Evolutionary conservation across 371 early-diverging fungal genomes (phyloP).

Genomic region (Caulochytrium protostelioides): DNA sequence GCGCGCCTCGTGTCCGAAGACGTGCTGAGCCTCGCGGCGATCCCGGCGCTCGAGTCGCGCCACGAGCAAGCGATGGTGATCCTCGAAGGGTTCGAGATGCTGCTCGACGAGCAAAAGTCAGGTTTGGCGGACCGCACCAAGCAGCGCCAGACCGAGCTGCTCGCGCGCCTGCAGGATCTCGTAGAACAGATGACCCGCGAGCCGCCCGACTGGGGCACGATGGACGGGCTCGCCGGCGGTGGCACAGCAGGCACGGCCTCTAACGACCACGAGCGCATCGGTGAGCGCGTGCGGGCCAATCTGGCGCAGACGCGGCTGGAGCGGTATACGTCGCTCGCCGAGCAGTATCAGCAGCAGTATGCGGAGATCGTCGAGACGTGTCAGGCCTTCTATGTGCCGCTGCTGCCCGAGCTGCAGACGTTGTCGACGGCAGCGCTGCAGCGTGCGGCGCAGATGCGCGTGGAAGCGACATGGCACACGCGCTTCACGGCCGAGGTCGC

Average conservation of each 20-base stretch:
- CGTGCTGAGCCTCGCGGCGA: slow-evolving; percentile 13
- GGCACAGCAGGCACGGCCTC: slow-evolving; percentile 21
- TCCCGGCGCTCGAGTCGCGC: slow-evolving; percentile 10
- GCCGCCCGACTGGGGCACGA: slow-evolving; percentile 15
- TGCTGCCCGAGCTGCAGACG: slow-evolving; percentile 8
- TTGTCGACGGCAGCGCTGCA: slow-evolving; percentile 19
- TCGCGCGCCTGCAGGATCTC: no score
- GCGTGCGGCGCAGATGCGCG: no score
- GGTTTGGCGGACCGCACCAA: no score
- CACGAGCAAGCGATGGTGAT: slow-evolving; percentile 22
- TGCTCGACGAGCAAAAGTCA: slow-evolving; percentile 29
- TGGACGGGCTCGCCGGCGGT: slow-evolving; percentile 8
- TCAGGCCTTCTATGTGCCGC: slow-evolving; percentile 2
- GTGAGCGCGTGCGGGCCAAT: slow-evolving; percentile 4
- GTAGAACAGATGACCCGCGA: slow-evolving; percentile 22
- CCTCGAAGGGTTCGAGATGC: slow-evolving; percentile 29
- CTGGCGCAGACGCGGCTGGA: no score
- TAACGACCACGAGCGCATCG: slow-evolving; percentile 20
- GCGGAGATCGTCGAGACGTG: no score
- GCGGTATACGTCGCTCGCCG: no score
- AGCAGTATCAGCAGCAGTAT: no score
- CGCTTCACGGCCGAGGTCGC: slow-evolving; percentile 6
- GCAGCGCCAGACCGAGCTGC: no score
- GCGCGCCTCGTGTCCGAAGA: no score
- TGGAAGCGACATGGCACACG: slow-evolving; percentile 13